Conservation (phyloP, 129 eudicot genomes). For the Flaveria brownii region DNA sequence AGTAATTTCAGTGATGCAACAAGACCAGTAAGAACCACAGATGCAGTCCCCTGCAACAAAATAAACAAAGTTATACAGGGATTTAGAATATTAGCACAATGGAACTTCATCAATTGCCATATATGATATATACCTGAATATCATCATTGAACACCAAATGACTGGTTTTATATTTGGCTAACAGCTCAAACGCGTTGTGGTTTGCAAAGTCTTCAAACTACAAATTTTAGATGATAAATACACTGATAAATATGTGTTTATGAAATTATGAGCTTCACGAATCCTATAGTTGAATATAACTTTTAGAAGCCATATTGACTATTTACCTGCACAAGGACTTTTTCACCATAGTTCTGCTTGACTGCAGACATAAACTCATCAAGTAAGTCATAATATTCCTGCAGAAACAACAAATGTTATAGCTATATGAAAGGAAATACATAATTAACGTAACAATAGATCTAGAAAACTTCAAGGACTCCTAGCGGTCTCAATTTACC, state of each 20-base stretch:
- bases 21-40: conserved; percentile 90
- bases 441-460: conserved; percentile 10
- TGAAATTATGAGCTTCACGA: background rate
- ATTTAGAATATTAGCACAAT: background rate
- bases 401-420: conserved; percentile 6
- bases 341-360: conserved; percentile 91
- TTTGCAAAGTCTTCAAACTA: conserved; percentile 96
- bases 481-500: conserved; percentile 34
- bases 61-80: conserved; percentile 9
- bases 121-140: conserved; percentile 74
- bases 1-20: conserved; percentile 79
- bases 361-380: conserved; percentile 89
- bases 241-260: background rate
- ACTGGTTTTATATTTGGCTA: conserved; percentile 66
- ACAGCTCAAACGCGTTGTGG: conserved; percentile 95
- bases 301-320: conserved; percentile 1
- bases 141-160: conserved; percentile 96
- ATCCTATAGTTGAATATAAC: background rate
- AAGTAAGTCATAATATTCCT: conserved; percentile 80
- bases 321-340: conserved; percentile 86
- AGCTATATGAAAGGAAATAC: background rate
- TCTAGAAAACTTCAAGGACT: conserved; percentile 5
- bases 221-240: conserved; percentile 22
- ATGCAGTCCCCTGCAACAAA: conserved; percentile 70
- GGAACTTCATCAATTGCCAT: conserved; percentile 6